Conservation (phyloP, 2,329 filamentous ascomycete species). For the Nigrograna mackinnonii region DNA sequence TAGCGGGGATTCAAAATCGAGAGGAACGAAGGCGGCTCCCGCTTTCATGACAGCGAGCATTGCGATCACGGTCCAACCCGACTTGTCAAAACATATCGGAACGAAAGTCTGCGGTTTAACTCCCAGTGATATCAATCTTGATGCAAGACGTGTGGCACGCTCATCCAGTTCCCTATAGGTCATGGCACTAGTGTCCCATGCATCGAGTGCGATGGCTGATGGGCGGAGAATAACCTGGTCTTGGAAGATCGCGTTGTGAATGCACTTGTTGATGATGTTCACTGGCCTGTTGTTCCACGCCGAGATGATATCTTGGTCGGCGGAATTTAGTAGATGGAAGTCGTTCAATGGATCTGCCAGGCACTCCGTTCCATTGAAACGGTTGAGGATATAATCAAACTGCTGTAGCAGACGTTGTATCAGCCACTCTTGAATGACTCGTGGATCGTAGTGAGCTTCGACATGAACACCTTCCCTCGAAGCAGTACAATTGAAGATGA, state of each 20-base stretch:
- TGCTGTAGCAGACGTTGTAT: slow-evolving; percentile 29
- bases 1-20: slow-evolving; percentile 42
- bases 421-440: slow-evolving; percentile 31
- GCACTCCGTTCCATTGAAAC: slow-evolving; percentile 20
- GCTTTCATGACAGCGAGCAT: slow-evolving; percentile 42
- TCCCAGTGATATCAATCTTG: slow-evolving; percentile 22
- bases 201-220: slow-evolving; percentile 24
- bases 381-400: slow-evolving; percentile 29
- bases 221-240: slow-evolving; percentile 21
- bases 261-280: slow-evolving; percentile 25
- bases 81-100: slow-evolving; percentile 42
- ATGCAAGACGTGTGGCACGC: slow-evolving; percentile 27
- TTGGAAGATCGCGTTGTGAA: slow-evolving; percentile 31
- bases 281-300: slow-evolving; percentile 29
- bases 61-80: slow-evolving; percentile 34
- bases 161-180: slow-evolving; percentile 33
- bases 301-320: slow-evolving; percentile 20
- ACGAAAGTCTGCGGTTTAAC: slow-evolving; percentile 29
- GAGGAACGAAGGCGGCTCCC: slow-evolving; percentile 37
- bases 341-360: slow-evolving; percentile 16
- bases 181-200: slow-evolving; percentile 31
- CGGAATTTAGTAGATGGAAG: slow-evolving; percentile 22
- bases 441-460: slow-evolving; percentile 32
- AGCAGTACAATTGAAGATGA: slow-evolving; percentile 36
- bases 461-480: slow-evolving; percentile 20